Base-by-base conservation (phyloP, 495 filamentous ascomycete species). In the Annulohypoxylon stygium region DNA sequence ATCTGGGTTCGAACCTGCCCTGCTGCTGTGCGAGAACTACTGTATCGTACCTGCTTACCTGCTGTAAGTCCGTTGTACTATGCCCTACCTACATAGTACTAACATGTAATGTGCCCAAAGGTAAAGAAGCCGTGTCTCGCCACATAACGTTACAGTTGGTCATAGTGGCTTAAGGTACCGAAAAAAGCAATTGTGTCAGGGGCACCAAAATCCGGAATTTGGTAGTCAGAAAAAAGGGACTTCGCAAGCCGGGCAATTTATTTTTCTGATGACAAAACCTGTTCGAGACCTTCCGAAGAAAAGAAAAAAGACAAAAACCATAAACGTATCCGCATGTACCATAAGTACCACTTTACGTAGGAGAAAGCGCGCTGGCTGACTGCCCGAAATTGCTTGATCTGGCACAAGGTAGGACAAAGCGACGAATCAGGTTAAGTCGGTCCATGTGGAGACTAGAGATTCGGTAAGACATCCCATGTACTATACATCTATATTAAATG, bases 321-420 rank as follows among this genome's bases (percentile, higher is more conserved):
- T 7, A 71, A 8, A 66, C 39, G 25, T 59, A 34, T 33, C 43
- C 43, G 12, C 34, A 59, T 18, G 23, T 41, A 25, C n/a, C 39
- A 36, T 16, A 53, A 36, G 34, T 54, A 43, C 55, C 45, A 48
- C n/a, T 12, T 41, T 65, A 54, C 26, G 61, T 50, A 50, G 4
- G 14, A 18, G 66, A 39, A 58, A 8, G 41, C 23, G 7, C 39
- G 53, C 23, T 53, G 53, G 61, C 61, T 66, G 36, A 63, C 61
- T 50, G 39, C 64, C 63, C 67, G 57, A 67, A 59, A 70, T 75
- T 75, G 63, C 72, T 75, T 67, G 64, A 70, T 75, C 67, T 75
- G 63, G 72, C 72, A 75, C 67, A 68, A 70, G 72, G 72, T 75
- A 75, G 67, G 67, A 75, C 72, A 75, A 75, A 75, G 63, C 63